phyloP scores from a whole-genome alignment of 2,329 filamentous ascomycete genomes.

The Verticillium tricorpus region DNA sequence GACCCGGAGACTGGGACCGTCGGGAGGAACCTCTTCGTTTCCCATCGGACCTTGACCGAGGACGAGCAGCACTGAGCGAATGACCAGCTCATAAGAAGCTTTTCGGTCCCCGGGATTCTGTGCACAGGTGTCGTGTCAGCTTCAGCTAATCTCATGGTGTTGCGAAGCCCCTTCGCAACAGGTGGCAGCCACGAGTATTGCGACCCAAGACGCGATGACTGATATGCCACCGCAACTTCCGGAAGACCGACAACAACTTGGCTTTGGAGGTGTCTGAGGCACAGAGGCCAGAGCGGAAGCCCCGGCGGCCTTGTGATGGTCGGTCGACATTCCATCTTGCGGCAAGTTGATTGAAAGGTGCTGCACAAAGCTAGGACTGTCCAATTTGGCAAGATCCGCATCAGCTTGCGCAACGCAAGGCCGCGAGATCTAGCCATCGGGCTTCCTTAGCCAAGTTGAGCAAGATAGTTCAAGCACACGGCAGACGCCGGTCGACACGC shows the following conservation, averaged over 20 bases:
- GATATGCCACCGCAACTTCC: not conserved
- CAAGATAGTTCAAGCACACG: not conserved
- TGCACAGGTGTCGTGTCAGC: not conserved
- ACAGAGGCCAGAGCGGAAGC: not conserved
- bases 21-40: not conserved
- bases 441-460: not conserved
- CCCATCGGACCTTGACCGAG: not conserved
- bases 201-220: not conserved
- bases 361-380: not conserved
- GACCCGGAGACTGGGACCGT: constrained; percentile 2
- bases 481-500: not conserved
- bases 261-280: not conserved
- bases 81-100: not conserved
- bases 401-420: not conserved
- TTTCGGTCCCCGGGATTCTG: not conserved
- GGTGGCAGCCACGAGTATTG: not conserved
- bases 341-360: not conserved
- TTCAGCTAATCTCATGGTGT: not conserved
- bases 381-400: not conserved
- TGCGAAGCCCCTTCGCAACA: not conserved
- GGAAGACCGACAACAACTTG: not conserved
- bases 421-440: not conserved
- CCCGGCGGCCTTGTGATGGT: not conserved
- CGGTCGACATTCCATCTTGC: not conserved
- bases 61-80: not conserved